Evolutionary conservation across 257 asterid species (phyloP), one percentile per base, ranked within the genome.

Genomic region (Buddleja alternifolia): DNA sequence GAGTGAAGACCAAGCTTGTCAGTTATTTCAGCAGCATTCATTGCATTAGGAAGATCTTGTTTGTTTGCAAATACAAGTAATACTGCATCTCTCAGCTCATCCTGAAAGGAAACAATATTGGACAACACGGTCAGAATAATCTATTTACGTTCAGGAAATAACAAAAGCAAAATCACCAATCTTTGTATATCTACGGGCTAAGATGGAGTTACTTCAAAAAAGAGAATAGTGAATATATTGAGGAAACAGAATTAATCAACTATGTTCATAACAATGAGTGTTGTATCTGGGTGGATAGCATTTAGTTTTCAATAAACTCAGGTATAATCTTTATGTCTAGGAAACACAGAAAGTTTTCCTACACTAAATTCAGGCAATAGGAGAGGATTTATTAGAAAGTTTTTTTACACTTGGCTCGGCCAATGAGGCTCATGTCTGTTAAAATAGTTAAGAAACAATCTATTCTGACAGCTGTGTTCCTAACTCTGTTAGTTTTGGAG

Each of bases 21-120:
- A 60, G 97, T 92, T 66, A 92, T 92, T 78, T 92, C 98, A 70
- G 98, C 96, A 81, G 97, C 96, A 74, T 87, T 87, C 98, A 89
- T 89, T 69, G 98, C 98, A 83, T 89, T 92, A 19, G 98, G 98
- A 71, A 92, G 98, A 92, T 92, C 97, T 77, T 92, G 98, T 73
- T 89, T 92, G 93, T 89, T 92, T 23, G 98, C 98, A 79, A 89
- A 92, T 40, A 92, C 97, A 64, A 92, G 98, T 55, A 92, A 60
- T 54, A 92, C 96, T 7, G 96, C 95, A 83, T 92, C 96, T 44
- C 96, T 85, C 70, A 92, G 87, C 88, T 92, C 96, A 66, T 92
- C 96, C 96, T 92, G 82, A 50, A 80, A 16, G 2, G 57, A 8
- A 39, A 44, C 61, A 66, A 12, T 59, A 67, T n/a, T n/a, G 59